These are phyloP conservation scores for Gossypium schwendimanii DNA, from an alignment of 441 rosid species.

Conservation along the genomic window DNA sequence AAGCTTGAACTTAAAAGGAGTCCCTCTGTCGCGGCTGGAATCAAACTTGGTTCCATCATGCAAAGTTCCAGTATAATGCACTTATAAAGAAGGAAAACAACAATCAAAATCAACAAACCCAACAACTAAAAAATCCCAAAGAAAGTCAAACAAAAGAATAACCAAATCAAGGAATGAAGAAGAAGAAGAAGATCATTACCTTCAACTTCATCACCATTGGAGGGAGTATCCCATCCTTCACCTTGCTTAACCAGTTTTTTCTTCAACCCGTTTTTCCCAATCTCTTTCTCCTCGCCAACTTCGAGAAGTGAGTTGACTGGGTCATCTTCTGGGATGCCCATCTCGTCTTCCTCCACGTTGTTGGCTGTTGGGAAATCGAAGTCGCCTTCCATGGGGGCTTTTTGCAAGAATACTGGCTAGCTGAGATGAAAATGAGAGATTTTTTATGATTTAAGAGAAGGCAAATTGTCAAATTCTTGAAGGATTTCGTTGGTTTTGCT, in stretches of 20 bases:
- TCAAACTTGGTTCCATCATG: slow-evolving; percentile 79
- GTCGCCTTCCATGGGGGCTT: slow-evolving; percentile 40
- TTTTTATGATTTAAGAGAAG: background rate
- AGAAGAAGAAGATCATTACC: slow-evolving; percentile 23
- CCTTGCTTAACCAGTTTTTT: slow-evolving; percentile 65
- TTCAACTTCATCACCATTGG: slow-evolving; percentile 66
- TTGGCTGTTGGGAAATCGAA: slow-evolving; percentile 42
- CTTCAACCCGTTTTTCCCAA: slow-evolving; percentile 55
- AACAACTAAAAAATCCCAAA: background rate
- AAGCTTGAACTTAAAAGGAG: slow-evolving; percentile 80
- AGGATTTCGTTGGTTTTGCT: background rate
- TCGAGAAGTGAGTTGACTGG: slow-evolving; percentile 22
- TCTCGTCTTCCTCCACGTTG: slow-evolving; percentile 21
- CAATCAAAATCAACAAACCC: background rate
- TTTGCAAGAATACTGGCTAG: background rate
- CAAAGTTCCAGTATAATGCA: slow-evolving; percentile 85
- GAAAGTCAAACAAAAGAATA: background rate
- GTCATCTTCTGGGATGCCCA: slow-evolving; percentile 22
- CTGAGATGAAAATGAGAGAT: background rate
- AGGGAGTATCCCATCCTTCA: slow-evolving; percentile 67
- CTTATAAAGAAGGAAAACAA: slow-evolving; percentile 26
- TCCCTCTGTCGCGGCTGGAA: slow-evolving; percentile 66
- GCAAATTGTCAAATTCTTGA: background rate
- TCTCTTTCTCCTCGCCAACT: slow-evolving; percentile 67
- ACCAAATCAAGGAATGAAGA: background rate